These are phyloP conservation scores for Mrakia blollopis DNA, from an alignment of 768 basidiomycete species.

Conservation along the genomic window DNA sequence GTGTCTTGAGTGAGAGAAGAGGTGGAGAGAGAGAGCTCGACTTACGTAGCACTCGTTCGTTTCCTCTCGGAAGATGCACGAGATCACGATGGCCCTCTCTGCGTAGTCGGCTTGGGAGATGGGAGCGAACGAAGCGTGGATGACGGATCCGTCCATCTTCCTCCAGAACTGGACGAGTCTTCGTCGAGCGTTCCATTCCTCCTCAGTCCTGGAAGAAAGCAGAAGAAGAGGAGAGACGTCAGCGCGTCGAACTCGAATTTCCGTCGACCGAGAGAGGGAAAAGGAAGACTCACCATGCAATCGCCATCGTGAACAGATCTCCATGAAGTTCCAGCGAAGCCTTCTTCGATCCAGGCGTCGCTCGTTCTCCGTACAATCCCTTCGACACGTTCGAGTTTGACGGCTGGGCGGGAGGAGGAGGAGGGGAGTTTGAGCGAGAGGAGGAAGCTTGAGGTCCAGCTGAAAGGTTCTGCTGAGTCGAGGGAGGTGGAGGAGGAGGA, in stretches of 20 bases:
- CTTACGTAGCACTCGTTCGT: conserved; percentile 58
- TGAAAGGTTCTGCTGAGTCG: not conserved
- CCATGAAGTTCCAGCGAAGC: conserved; percentile 22
- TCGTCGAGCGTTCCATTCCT: conserved; percentile 65
- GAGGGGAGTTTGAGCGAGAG: not conserved
- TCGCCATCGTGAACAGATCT: conserved; percentile 23
- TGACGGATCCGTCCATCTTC: conserved; percentile 65
- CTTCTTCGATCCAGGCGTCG: not conserved
- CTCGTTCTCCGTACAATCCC: conserved; percentile 5
- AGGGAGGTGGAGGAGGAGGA: not conserved
- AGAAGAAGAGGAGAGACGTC: not conserved
- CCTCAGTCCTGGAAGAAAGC: conserved; percentile 46
- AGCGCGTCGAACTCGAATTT: not conserved
- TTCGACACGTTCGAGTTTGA: not conserved
- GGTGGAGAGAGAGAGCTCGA: not conserved
- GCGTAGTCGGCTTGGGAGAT: conserved; percentile 69
- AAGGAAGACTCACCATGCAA: conserved; percentile 25
- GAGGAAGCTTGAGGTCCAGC: not conserved
- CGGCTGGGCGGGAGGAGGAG: not conserved
- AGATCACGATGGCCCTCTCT: conserved; percentile 74
- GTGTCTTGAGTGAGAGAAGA: not conserved
- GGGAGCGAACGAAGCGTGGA: conserved; percentile 72
- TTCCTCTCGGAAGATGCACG: conserved; percentile 85
- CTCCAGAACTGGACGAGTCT: conserved; percentile 83
- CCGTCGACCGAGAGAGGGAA: no score